Evolutionary conservation across 1,284 basidiomycete genomes (phyloP).

Genomic region (Leccinum angustisporum): DNA sequence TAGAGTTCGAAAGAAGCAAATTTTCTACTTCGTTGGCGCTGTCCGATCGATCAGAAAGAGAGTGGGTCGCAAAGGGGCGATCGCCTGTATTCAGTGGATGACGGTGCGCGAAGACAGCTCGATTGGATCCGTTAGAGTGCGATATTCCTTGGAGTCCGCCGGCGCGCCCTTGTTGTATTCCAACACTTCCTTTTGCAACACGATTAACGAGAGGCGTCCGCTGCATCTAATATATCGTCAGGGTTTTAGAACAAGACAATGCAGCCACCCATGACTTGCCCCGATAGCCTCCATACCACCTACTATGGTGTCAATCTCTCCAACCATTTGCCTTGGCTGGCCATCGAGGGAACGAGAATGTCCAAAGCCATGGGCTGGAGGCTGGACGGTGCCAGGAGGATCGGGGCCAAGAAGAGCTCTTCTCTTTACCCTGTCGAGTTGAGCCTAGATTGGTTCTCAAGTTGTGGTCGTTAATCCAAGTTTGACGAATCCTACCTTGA

Average conservation of each 20-base stretch:
- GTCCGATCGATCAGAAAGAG: conserved; percentile 61
- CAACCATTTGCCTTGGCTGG: conserved; percentile 21
- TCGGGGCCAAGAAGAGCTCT: conserved; percentile 60
- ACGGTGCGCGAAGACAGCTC: conserved; percentile 24
- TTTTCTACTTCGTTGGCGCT: conserved; percentile 71
- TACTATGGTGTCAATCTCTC: conserved; percentile 50
- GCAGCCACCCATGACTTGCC: conserved; percentile 37
- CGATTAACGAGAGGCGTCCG: conserved; percentile 67
- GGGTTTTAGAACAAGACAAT: neutral
- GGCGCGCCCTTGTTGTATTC: conserved; percentile 29
- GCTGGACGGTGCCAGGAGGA: conserved; percentile 19
- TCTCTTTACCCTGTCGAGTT: conserved; percentile 80
- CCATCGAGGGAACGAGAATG: conserved; percentile 21
- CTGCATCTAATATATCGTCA: conserved; percentile 52
- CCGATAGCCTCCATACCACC: conserved; percentile 71
- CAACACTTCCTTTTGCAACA: conserved; percentile 36
- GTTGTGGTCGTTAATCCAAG: conserved; percentile 16
- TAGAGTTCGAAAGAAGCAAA: conserved; percentile 42
- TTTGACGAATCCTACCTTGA: conserved; percentile 53
- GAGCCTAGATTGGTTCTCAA: conserved; percentile 45
- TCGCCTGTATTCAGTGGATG: conserved; percentile 35
- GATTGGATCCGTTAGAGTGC: conserved; percentile 16
- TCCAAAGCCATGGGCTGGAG: conserved; percentile 14
- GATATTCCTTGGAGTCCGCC: conserved; percentile 17
- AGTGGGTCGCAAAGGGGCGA: conserved; percentile 40